Evolutionary conservation across 371 early-diverging fungal genomes (phyloP), one percentile per base, ranked within the genome.

Genomic region (Coemansia sp.): DNA sequence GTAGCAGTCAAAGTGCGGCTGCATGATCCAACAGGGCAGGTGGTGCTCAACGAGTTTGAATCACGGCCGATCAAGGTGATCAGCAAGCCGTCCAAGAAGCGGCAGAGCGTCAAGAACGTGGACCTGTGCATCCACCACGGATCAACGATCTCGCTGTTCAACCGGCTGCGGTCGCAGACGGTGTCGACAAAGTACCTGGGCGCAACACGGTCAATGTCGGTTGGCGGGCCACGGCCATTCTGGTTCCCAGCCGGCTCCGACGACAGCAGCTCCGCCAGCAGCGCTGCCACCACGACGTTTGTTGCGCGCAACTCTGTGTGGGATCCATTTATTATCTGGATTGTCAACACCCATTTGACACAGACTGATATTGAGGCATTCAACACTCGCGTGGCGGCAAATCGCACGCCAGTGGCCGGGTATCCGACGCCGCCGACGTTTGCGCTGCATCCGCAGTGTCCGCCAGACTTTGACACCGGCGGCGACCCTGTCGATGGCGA

Each of bases 281-380:
- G 36, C 36, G 36, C 36, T 2, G 11, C 19, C 15, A 65, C 70
- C 32, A 87, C 90, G 2, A 89, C 88, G 55, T 92, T 93, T 80
- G 89, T 91, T 2, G 89, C 92, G 11, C 82, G 93, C 60, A 89
- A 90, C 24, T 84, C 85, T 13, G 81, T 85, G 24, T 94, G 95
- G 95, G 92, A 93, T 62, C 90, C 92, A 4, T 94, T 93, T 80
- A 86, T 92, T 40, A 90, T 94, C 67, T 94, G 93, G 93, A 85
- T 90, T 28, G 90, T 92, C 32, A 87, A 92, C 70, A 85, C 87
- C 3, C 80, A 86, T 11, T 58, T 80, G 55, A 28, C 60, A 7
- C 60, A 70, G 63, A 36, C 55, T 26, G 71, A 66, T 39, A 66
- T 74, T 48, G 70, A 75, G 19, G 77, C 69, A 9, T 73, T 78